Percentiles rank a stretch among this genome's conserved stretches.
Conservation (phyloP, 257 asterid species). For the Capsicum pubescens region DNA sequence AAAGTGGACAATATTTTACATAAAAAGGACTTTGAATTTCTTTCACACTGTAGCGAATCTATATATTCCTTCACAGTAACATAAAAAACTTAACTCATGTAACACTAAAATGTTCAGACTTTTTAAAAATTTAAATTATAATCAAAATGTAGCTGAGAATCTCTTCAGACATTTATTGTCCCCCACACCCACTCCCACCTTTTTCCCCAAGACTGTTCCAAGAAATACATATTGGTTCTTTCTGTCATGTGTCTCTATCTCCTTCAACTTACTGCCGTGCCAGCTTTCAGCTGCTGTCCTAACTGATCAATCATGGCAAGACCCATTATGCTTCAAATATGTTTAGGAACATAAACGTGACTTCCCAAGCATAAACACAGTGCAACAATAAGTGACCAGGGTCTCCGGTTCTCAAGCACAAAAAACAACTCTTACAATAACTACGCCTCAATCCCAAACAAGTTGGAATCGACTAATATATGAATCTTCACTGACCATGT, state of each 20-base stretch:
- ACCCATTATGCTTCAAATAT: not conserved
- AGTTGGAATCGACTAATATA: not conserved
- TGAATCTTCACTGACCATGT: not conserved
- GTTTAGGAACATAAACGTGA: not conserved
- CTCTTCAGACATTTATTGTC: not conserved
- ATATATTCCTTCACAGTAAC: not conserved
- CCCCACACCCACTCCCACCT: not conserved
- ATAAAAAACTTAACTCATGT: not conserved
- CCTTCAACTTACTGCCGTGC: not conserved
- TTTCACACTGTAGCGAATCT: not conserved
- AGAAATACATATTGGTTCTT: not conserved
- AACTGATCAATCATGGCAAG: not conserved
- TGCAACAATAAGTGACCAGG: not conserved
- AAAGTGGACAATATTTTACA: not conserved
- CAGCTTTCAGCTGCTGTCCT: conserved; percentile 1
- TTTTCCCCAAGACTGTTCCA: not conserved
- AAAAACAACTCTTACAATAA: not conserved
- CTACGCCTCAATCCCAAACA: not conserved
- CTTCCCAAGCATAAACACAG: not conserved
- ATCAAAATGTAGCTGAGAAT: not conserved
- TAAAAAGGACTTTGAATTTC: not conserved
- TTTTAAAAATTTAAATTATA: not conserved
- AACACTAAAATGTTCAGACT: not conserved
- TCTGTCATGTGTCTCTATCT: not conserved
- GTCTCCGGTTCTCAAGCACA: not conserved